These are phyloP conservation scores for Vitis amurensis DNA, from an alignment of 164 flowering plant species.

Conservation along the genomic window DNA sequence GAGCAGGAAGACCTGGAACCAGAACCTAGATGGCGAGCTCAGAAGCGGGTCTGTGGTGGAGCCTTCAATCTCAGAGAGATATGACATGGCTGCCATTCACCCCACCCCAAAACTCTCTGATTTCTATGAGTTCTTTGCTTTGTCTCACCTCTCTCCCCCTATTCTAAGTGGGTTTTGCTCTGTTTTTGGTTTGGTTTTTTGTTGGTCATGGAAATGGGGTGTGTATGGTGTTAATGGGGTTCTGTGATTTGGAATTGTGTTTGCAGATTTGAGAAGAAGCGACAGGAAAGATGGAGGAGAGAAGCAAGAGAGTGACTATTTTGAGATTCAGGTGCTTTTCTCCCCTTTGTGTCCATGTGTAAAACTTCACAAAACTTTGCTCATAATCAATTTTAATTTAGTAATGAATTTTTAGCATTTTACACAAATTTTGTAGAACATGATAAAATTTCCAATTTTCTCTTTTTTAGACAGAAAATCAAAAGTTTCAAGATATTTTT, in stretches of 20 bases:
- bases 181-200: background rate
- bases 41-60: slow-evolving; percentile 18
- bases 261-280: slow-evolving; percentile 53
- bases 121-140: slow-evolving; percentile 92
- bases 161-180: slow-evolving; percentile 49
- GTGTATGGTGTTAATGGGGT: too few species aligned
- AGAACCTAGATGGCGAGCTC: slow-evolving; percentile 26
- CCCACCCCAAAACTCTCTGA: slow-evolving; percentile 85
- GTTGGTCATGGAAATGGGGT: background rate
- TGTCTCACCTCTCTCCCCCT: slow-evolving; percentile 75
- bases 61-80: slow-evolving; percentile 32
- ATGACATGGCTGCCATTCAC: slow-evolving; percentile 78
- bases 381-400: too few species aligned
- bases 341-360: background rate
- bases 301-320: slow-evolving; percentile 66
- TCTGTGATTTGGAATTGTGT: background rate
- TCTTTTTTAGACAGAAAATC: too few species aligned
- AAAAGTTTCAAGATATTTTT: too few species aligned
- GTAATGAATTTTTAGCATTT: background rate
- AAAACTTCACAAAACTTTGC: too few species aligned
- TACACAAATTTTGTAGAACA: too few species aligned
- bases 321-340: slow-evolving; percentile 71
- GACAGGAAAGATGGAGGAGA: slow-evolving; percentile 41
- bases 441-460: too few species aligned
- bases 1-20: slow-evolving; percentile 35